phyloP scores from a whole-genome alignment of 345 rosid species.

The Citrus glauca region DNA sequence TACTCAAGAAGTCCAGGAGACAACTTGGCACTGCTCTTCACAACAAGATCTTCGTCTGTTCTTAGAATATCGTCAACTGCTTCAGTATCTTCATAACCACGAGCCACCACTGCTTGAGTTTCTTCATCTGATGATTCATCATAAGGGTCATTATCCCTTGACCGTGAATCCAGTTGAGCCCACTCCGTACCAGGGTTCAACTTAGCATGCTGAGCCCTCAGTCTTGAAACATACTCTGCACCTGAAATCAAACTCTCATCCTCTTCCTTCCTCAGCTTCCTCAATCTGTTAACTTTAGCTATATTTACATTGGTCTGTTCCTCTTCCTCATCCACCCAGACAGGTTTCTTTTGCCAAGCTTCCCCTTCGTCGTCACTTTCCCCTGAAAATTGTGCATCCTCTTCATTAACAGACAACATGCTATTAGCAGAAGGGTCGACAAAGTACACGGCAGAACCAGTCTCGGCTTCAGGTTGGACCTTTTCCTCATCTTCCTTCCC shows the following conservation, averaged over 20 bases:
- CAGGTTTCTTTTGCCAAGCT: conserved; percentile 47
- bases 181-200: conserved; percentile 85
- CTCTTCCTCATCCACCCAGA: conserved; percentile 96
- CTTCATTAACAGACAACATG: conserved; percentile 29
- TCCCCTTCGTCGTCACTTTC: conserved; percentile 35
- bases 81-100: conserved; percentile 34
- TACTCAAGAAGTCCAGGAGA: conserved; percentile 75
- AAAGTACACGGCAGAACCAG: conserved; percentile 50
- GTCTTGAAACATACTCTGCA: conserved; percentile 63
- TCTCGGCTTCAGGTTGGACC: conserved; percentile 18
- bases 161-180: conserved; percentile 52
- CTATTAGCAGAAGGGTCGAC: conserved; percentile 49
- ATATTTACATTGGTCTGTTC: conserved; percentile 48
- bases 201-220: conserved; percentile 85
- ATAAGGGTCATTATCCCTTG: conserved; percentile 16
- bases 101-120: conserved; percentile 22
- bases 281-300: conserved; percentile 63
- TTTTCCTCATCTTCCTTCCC: conserved; percentile 44
- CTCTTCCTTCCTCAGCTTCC: conserved; percentile 87
- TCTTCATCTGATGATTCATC: conserved; percentile 57
- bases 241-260: conserved; percentile 69
- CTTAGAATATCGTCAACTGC: conserved; percentile 59
- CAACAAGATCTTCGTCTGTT: conserved; percentile 73
- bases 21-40: conserved; percentile 50
- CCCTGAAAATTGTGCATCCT: conserved; percentile 33